Evolutionary conservation across 78 protist species (phyloP).

Genomic region (Dictyostelium capitatum): DNA sequence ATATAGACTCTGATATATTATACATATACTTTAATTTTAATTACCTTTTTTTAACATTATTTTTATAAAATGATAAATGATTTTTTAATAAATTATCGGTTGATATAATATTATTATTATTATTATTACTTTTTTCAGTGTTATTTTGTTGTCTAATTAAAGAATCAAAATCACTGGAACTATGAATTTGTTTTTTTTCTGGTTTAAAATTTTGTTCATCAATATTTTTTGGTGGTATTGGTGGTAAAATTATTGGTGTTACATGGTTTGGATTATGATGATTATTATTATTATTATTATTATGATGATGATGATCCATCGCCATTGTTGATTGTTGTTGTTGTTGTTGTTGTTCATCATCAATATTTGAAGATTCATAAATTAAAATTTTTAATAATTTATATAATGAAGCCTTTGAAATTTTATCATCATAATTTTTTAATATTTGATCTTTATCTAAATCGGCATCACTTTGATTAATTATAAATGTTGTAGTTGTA

Average conservation of each 20-base stretch:
- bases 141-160: slow-evolving; percentile 37
- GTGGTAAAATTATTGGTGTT: background rate
- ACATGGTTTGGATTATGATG: no score
- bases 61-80: slow-evolving; percentile 30
- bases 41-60: slow-evolving; percentile 25
- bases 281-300: background rate
- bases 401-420: background rate
- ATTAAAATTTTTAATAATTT: background rate
- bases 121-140: background rate
- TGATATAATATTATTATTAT: background rate
- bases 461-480: background rate
- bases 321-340: background rate
- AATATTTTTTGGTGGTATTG: background rate
- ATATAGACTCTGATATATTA: no score
- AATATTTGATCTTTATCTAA: background rate
- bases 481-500: background rate
- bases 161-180: slow-evolving; percentile 19
- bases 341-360: background rate
- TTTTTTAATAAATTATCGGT: slow-evolving; percentile 7
- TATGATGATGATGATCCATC: no score
- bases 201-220: slow-evolving; percentile 11
- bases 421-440: slow-evolving; percentile 3
- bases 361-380: background rate
- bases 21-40: background rate
- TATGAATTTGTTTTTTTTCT: slow-evolving; percentile 14